Conservation (phyloP, 192 early-diverging fungal genomes). For the Entomortierella chlamydospora region DNA sequence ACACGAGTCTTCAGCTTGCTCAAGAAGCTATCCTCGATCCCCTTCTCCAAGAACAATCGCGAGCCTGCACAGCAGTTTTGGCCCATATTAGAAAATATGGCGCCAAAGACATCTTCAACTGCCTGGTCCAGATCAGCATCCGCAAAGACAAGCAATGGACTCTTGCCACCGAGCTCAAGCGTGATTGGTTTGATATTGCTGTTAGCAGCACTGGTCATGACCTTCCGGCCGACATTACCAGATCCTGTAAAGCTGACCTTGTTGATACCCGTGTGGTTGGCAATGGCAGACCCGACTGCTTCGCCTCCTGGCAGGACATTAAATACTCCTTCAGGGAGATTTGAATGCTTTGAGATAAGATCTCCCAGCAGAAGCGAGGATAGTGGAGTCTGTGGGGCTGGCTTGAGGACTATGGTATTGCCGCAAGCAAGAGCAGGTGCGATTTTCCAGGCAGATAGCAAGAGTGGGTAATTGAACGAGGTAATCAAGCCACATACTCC, state of each 20-base stretch:
- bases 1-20: slow-evolving; percentile 65
- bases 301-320: slow-evolving; percentile 89
- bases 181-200: slow-evolving; percentile 80
- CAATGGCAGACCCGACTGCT: slow-evolving; percentile 75
- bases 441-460: slow-evolving; percentile 84
- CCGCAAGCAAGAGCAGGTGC: slow-evolving; percentile 83
- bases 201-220: slow-evolving; percentile 70
- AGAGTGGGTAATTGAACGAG: slow-evolving; percentile 82
- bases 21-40: slow-evolving; percentile 78
- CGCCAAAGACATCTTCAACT: slow-evolving; percentile 71
- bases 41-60: slow-evolving; percentile 80
- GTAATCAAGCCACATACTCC: slow-evolving; percentile 84
- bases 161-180: slow-evolving; percentile 93
- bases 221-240: slow-evolving; percentile 71
- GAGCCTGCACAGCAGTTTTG: slow-evolving; percentile 85
- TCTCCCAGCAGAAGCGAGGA: slow-evolving; percentile 72
- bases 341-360: slow-evolving; percentile 73
- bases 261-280: slow-evolving; percentile 72
- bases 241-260: slow-evolving; percentile 85
- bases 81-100: slow-evolving; percentile 86
- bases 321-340: slow-evolving; percentile 82
- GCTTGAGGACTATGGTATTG: slow-evolving; percentile 83
- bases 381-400: slow-evolving; percentile 76
- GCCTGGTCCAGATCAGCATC: slow-evolving; percentile 84
- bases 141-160: slow-evolving; percentile 82